These are phyloP conservation scores for Cytospora piceae DNA, from an alignment of 2,329 filamentous ascomycete species.

Conservation along the genomic window DNA sequence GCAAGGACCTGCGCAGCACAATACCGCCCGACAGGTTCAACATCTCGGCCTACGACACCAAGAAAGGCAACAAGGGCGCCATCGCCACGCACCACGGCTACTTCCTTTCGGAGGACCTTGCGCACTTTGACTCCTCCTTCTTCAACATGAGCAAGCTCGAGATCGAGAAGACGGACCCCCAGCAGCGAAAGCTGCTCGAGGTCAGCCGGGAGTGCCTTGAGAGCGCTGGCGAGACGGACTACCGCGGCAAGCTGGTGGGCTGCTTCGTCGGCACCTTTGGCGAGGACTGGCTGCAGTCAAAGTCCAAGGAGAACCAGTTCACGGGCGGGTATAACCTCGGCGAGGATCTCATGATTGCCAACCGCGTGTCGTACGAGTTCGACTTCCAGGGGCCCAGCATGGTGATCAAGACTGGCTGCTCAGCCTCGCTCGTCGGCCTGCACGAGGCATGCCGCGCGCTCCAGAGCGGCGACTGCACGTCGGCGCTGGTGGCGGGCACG, in stretches of 20 bases:
- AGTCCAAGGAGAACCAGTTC: conserved; percentile 33
- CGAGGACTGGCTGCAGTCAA: conserved; percentile 37
- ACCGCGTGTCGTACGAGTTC: conserved; percentile 4
- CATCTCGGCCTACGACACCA: conserved; percentile 31
- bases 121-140: conserved; percentile 26
- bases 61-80: conserved; percentile 3
- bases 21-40: conserved; percentile 35
- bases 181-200: conserved; percentile 35
- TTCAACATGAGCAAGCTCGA: conserved; percentile 27
- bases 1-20: conserved; percentile 31
- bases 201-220: conserved; percentile 30
- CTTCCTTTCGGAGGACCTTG: conserved; percentile 28
- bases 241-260: conserved; percentile 39
- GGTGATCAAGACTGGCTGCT: conserved; percentile 41
- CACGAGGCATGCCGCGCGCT: conserved; percentile 41
- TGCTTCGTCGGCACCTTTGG: conserved; percentile 41
- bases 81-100: conserved; percentile 21
- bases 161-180: conserved; percentile 27
- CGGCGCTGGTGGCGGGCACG: conserved; percentile 36
- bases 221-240: conserved; percentile 34
- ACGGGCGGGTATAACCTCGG: conserved; percentile 34
- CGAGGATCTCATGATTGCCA: conserved; percentile 36
- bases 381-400: conserved; percentile 7
- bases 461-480: conserved; percentile 35
- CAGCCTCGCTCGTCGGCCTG: conserved; percentile 38